Percentiles rank a stretch among this genome's conserved stretches.
phyloP scores from a whole-genome alignment of 2,329 filamentous ascomycete species.

The Dendryphion nanum region DNA sequence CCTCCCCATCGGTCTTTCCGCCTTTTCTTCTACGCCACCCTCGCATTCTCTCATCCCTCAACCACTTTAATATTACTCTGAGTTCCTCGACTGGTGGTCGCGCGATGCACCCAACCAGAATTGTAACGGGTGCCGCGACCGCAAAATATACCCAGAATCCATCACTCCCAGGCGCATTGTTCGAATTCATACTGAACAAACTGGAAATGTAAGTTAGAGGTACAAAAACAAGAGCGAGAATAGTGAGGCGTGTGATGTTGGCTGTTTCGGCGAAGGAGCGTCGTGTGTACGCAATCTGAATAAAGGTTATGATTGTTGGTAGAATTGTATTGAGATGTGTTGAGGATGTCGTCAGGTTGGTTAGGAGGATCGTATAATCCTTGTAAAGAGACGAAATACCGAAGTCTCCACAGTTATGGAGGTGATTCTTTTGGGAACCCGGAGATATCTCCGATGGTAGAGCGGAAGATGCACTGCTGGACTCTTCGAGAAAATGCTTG shows the following conservation, averaged over 20 bases:
- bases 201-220: conserved; percentile 17
- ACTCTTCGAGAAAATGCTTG: conserved; percentile 5
- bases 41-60: too few relatives aligned
- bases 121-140: conserved; percentile 13
- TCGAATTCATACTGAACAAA: conserved; percentile 20
- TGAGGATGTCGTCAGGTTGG: conserved; percentile 6
- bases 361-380: conserved; percentile 8
- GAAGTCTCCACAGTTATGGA: not conserved
- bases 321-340: conserved; percentile 14
- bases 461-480: too few relatives aligned
- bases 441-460: too few relatives aligned
- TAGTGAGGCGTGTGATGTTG: conserved; percentile 17
- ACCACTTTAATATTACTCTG: too few relatives aligned
- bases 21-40: too few relatives aligned
- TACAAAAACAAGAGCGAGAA: conserved; percentile 21
- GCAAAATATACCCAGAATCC: conserved; percentile 21
- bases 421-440: too few relatives aligned
- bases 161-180: conserved; percentile 7
- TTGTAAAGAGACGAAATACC: conserved; percentile 5
- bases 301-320: conserved; percentile 15
- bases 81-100: conserved; percentile 3
- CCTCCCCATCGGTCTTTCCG: too few relatives aligned
- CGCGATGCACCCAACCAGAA: conserved; percentile 8
- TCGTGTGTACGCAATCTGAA: conserved; percentile 18
- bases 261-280: conserved; percentile 15